Base-by-base conservation (phyloP, 306 rosid species). In the Sophora flavescens region DNA sequence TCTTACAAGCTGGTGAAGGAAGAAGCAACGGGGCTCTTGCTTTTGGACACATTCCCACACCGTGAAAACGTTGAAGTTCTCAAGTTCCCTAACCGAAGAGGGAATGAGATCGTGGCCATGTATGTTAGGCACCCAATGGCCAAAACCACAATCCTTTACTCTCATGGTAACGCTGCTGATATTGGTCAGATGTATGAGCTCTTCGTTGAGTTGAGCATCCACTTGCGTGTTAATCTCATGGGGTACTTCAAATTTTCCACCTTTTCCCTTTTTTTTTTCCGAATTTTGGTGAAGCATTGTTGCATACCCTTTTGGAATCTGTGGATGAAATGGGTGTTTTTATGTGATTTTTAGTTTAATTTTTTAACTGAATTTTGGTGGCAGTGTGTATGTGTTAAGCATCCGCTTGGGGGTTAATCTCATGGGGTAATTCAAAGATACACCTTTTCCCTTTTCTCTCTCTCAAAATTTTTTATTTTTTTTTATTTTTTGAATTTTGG, bases 141-240 rank as follows among this genome's bases (percentile, higher is more conserved):
- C 3, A 85, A 92, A 28, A 83, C 94, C 18, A 93, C 97, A 1
- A 42, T 93, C 8, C 97, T 93, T 3, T 93, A 93, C 62, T 90
- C 98, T 0, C 98, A 93, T 17, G 98, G 98, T 0, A 93, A 93
- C 82, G 96, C 96, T 1, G 86, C 98, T 2, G 97, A 93, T 75
- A 83, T 93, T 9, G 96, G 98, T 7, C 97, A 91, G 87, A 91
- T 93, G 98, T 91, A 86, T 15, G 96, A 93, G 79, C 96, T 93
- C 56, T 93, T 91, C 85, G 5, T 91, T 68, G 91, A 93, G 80
- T 69, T 93, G 38, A 93, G 96, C 82, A 79, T 89, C 76, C 91
- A 88, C 63, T 77, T 93, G 79, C 93, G 95, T 16, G 87, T 91
- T 36, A 93, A 93, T 78, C 82, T 93, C 74, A 73, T 93, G 70